Evolutionary conservation across 179 eudicot species (phyloP).

Genomic region (Beta lomatogona): DNA sequence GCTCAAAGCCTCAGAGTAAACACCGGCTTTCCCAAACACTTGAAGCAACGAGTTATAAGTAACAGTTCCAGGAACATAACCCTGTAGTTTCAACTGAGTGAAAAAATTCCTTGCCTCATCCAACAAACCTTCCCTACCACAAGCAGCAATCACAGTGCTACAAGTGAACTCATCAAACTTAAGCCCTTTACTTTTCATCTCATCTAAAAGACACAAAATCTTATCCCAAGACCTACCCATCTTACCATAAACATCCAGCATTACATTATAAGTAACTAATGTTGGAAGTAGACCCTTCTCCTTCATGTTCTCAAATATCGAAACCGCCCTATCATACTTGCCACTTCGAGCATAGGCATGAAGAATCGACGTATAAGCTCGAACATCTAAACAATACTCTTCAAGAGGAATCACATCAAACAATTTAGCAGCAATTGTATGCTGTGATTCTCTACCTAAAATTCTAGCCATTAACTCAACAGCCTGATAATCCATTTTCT

Average conservation of each 20-base stretch:
- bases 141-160: constrained; percentile 90
- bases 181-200: constrained; percentile 62
- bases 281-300: constrained; percentile 61
- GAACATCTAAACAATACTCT: constrained; percentile 62
- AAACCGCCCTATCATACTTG: constrained; percentile 60
- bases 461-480: constrained; percentile 72
- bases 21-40: constrained; percentile 85
- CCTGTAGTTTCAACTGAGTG: constrained; percentile 53
- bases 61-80: constrained; percentile 72
- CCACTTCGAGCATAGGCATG: constrained; percentile 74
- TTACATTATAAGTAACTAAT: constrained; percentile 89
- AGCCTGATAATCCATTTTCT: constrained; percentile 48
- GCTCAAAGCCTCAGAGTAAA: constrained; percentile 68
- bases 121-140: constrained; percentile 89
- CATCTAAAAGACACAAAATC: constrained; percentile 60
- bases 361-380: constrained; percentile 72
- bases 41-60: constrained; percentile 87
- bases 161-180: constrained; percentile 87
- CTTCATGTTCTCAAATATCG: constrained; percentile 55
- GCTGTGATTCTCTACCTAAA: constrained; percentile 80
- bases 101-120: constrained; percentile 81
- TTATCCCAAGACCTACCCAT: constrained; percentile 86
- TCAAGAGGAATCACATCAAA: constrained; percentile 69
- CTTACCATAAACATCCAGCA: constrained; percentile 91
- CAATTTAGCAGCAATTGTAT: constrained; percentile 58